Evolutionary conservation across 2,329 filamentous ascomycete species (phyloP), one percentile per base, ranked within the genome.

Genomic region (Septoria linicola): DNA sequence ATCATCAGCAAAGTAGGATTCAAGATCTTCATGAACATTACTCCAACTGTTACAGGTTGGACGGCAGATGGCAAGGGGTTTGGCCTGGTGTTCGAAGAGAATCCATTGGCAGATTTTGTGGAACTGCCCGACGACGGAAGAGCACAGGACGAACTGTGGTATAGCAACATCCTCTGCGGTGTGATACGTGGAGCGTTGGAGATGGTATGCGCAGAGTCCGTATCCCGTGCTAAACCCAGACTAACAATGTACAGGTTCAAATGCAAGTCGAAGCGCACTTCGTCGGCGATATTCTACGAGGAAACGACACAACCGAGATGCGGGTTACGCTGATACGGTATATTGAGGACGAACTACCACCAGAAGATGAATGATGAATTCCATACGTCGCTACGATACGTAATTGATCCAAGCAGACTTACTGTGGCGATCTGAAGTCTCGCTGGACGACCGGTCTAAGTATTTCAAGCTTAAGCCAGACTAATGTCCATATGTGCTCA

Each of bases 191-290:
- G 93, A 11, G 86, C 92, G 1, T 72, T 99, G 53, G 93, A 99
- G 72, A 99, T 99, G 93, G 92, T 97, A 66, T 60, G 73, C 65
- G 3, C 25, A 17, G 6, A 4, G 32, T 19, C 8, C 14, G 27
- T 5, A 8, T 39, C 19, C 10, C 8, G 23, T 21, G 5, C 42
- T 14, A 17, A 27, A 5, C 11, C 13, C 16, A 20, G 49, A 53
- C 56, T 63, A 49, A 63, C 35, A 25, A 2, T 17, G 4, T 5
- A 64, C 61, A 84, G 83, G 82, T 87, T 17, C 92, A 97, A 80
- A 96, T 97, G 89, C 93, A 97, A 72, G 90, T 97, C 3, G 92
- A 99, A 69, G 89, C 89, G 40, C 91, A 95, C 68, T 99, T 97
- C 69, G 87, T 95, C 65, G 96, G 89, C 69, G 93, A 99, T 70